Percentiles rank a stretch among this genome's conserved stretches.
Evolutionary conservation across 2,329 filamentous ascomycete species (phyloP).

Genomic region (Colletotrichum destructivum): DNA sequence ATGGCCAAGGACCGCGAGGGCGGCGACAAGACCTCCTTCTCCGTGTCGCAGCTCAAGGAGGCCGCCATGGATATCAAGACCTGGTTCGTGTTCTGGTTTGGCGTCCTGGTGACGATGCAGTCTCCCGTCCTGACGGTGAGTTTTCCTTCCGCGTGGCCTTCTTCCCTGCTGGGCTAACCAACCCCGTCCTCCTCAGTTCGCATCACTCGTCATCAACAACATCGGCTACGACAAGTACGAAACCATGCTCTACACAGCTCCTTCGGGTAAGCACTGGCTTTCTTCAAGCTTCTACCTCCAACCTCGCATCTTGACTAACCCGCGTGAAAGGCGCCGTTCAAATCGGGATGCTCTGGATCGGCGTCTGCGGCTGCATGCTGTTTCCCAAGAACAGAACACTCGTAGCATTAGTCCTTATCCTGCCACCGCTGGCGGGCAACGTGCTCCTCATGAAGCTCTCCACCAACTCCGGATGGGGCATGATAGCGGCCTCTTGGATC

Average conservation of each 20-base stretch:
- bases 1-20: constrained; percentile 52
- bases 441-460: constrained; percentile 60
- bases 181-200: constrained; percentile 52
- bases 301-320: not conserved
- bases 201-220: constrained; percentile 63
- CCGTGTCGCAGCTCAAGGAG: constrained; percentile 59
- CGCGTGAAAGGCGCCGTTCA: constrained; percentile 57
- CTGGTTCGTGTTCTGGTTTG: constrained; percentile 62
- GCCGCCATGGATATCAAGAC: constrained; percentile 59
- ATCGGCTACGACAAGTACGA: constrained; percentile 60
- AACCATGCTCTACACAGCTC: constrained; percentile 63
- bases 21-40: constrained; percentile 59
- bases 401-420: constrained; percentile 56
- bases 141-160: accelerated
- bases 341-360: constrained; percentile 62
- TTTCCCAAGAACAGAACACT: constrained; percentile 57
- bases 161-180: not conserved
- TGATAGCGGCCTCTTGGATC: constrained; percentile 64
- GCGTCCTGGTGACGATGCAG: constrained; percentile 62
- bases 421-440: constrained; percentile 60
- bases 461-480: constrained; percentile 59
- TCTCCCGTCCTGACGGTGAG: constrained; percentile 59
- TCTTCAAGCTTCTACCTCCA: too few relatives aligned
- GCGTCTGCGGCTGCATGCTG: constrained; percentile 54
- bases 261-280: constrained; percentile 49